These are phyloP conservation scores for Solanum virginianum DNA, from an alignment of 257 asterid genomes.

Conservation along the genomic window DNA sequence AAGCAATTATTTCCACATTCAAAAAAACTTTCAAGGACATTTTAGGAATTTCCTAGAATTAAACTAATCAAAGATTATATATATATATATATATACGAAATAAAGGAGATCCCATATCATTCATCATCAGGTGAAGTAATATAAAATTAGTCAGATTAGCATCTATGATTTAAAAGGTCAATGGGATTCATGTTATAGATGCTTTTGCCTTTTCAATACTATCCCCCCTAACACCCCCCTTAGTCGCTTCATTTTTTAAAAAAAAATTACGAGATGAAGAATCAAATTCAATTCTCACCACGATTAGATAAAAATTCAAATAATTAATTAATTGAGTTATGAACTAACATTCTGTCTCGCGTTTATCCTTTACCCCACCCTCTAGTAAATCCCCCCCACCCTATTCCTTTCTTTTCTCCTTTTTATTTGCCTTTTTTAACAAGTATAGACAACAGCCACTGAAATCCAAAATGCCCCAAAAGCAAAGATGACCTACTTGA, in stretches of 20 bases:
- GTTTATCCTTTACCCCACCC: too few relatives aligned
- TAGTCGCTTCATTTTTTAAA: not conserved
- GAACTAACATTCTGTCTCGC: not conserved
- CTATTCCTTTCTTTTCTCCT: not conserved
- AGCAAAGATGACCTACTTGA: conserved; percentile 79
- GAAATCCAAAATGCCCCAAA: conserved; percentile 45
- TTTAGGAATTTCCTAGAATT: not conserved
- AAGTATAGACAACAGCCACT: conserved; percentile 22
- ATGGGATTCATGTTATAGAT: conserved; percentile 42
- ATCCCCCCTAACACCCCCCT: not conserved
- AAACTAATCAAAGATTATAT: not conserved
- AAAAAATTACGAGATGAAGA: too few relatives aligned
- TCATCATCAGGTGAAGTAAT: conserved; percentile 27
- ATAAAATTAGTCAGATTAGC: conserved; percentile 9
- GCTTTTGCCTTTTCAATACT: conserved; percentile 12
- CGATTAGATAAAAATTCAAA: not conserved
- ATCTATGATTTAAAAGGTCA: conserved; percentile 23
- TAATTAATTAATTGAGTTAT: not conserved
- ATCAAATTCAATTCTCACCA: not conserved
- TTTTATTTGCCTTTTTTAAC: not conserved
- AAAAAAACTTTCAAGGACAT: not conserved
- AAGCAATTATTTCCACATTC: not conserved
- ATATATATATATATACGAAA: not conserved
- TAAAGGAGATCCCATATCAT: conserved; percentile 7
- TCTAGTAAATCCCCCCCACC: not conserved